Evolutionary conservation across 2,329 filamentous ascomycete genomes (phyloP).

Genomic region (Penicillium aurantiogriseum): DNA sequence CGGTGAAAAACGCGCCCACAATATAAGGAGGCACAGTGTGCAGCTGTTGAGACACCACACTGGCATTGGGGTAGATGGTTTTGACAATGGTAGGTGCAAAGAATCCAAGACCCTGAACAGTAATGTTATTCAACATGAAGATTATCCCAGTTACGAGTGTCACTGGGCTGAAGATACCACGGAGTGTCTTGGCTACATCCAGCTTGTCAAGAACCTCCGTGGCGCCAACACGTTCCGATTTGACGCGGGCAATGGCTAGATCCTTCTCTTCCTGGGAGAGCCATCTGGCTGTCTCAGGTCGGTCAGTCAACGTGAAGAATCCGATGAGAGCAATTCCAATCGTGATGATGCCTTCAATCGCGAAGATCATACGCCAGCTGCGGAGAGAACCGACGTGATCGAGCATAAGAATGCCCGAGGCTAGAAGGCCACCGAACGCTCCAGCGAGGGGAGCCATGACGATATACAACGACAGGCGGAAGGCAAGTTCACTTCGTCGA

Average conservation of each 20-base stretch:
- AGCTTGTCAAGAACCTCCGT: conserved; percentile 64
- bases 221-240: conserved; percentile 64
- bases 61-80: conserved; percentile 62
- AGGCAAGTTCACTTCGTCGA: conserved; percentile 64
- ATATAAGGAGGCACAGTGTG: conserved; percentile 69
- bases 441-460: conserved; percentile 69
- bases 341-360: conserved; percentile 68
- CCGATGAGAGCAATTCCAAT: conserved; percentile 57
- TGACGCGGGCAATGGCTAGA: conserved; percentile 64
- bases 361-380: conserved; percentile 69
- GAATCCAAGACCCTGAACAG: conserved; percentile 68
- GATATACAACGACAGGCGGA: conserved; percentile 66
- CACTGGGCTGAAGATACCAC: conserved; percentile 64
- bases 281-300: conserved; percentile 67
- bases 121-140: conserved; percentile 67
- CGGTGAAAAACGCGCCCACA: conserved; percentile 64
- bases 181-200: conserved; percentile 57
- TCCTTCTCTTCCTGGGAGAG: conserved; percentile 64
- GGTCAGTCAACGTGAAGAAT: conserved; percentile 66
- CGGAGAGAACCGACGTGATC: conserved; percentile 56
- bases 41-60: conserved; percentile 64
- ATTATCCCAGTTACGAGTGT: conserved; percentile 57
- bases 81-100: conserved; percentile 68
- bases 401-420: conserved; percentile 62
- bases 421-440: conserved; percentile 68